These are phyloP conservation scores for Scleroderma bovista DNA, from an alignment of 768 basidiomycete genomes.

Conservation along the genomic window DNA sequence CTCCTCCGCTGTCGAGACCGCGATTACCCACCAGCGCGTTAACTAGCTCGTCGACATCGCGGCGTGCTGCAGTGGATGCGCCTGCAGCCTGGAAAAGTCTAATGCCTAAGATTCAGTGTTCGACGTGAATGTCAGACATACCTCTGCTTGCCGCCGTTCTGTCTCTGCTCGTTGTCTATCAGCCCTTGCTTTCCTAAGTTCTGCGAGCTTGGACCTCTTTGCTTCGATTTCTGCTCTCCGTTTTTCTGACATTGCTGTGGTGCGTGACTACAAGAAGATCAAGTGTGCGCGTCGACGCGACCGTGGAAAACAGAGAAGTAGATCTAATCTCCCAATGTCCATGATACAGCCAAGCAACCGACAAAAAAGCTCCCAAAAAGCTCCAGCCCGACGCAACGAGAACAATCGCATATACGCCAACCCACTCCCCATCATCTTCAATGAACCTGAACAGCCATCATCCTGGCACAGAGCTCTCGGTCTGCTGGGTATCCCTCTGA, in stretches of 20 bases:
- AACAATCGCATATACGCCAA: conserved; percentile 65
- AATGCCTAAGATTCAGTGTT: neutral
- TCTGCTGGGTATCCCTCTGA: conserved; percentile 52
- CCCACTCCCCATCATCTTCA: conserved; percentile 61
- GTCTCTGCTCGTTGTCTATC: conserved; percentile 56
- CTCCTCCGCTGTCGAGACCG: conserved; percentile 49
- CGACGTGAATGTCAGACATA: conserved; percentile 6
- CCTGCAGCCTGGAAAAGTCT: conserved; percentile 28
- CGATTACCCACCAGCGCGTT: conserved; percentile 48
- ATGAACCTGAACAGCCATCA: conserved; percentile 34
- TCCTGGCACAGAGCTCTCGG: conserved; percentile 43
- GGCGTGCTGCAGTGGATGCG: conserved; percentile 38
- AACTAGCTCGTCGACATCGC: conserved; percentile 71
- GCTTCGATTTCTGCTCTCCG: conserved; percentile 86
- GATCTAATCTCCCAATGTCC: conserved; percentile 34
- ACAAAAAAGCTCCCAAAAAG: conserved; percentile 40
- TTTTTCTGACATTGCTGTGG: conserved; percentile 63
- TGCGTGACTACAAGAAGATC: too few species aligned
- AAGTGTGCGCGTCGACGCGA: too few species aligned
- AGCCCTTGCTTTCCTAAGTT: conserved; percentile 72
- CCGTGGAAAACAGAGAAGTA: conserved; percentile 13
- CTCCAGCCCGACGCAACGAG: conserved; percentile 50
- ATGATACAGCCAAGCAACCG: conserved; percentile 38
- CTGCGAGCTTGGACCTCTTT: conserved; percentile 83
- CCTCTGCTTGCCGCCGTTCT: conserved; percentile 30